These are phyloP conservation scores for Dovyalis caffra DNA, from an alignment of 345 rosid species.

Conservation along the genomic window DNA sequence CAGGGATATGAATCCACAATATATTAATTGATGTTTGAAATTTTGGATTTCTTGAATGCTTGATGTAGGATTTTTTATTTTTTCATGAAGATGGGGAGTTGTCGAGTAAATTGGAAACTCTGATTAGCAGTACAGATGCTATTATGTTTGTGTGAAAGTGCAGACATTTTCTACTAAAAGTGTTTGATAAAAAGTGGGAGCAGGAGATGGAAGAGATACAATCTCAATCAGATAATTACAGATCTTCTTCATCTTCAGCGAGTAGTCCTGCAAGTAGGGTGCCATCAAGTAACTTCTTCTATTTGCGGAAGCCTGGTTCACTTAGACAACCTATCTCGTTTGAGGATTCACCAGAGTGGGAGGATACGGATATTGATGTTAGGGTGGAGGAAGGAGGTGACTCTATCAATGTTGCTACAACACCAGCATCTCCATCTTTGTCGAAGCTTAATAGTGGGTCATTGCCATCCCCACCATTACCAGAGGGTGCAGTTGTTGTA, in stretches of 20 bases:
- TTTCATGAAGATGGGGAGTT: neutral
- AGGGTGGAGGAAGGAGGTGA: conserved; percentile 82
- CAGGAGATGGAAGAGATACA: conserved; percentile 93
- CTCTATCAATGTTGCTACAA: conserved; percentile 68
- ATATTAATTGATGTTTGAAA: neutral
- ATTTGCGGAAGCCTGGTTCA: conserved; percentile 89
- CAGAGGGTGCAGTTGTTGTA: conserved; percentile 50
- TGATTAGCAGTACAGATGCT: conserved; percentile 10
- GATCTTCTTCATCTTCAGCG: conserved; percentile 96
- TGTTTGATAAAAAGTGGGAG: conserved; percentile 22
- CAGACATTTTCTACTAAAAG: conserved; percentile 12
- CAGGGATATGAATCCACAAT: neutral
- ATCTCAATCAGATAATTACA: conserved; percentile 81
- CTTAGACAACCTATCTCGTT: conserved; percentile 91
- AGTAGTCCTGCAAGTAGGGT: conserved; percentile 98
- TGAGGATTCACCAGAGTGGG: conserved; percentile 99
- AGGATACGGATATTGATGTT: conserved; percentile 74
- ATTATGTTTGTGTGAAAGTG: conserved; percentile 7
- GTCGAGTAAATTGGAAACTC: neutral
- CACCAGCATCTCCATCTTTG: conserved; percentile 78
- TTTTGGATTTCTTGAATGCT: neutral
- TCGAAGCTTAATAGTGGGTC: conserved; percentile 87
- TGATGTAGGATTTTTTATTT: neutral
- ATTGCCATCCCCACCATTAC: conserved; percentile 73
- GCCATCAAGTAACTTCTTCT: conserved; percentile 92